Percentiles rank a stretch among this genome's conserved stretches.
Evolutionary conservation across 1,139 yeast genomes (phyloP).

Genomic region (Pichia inconspicua): DNA sequence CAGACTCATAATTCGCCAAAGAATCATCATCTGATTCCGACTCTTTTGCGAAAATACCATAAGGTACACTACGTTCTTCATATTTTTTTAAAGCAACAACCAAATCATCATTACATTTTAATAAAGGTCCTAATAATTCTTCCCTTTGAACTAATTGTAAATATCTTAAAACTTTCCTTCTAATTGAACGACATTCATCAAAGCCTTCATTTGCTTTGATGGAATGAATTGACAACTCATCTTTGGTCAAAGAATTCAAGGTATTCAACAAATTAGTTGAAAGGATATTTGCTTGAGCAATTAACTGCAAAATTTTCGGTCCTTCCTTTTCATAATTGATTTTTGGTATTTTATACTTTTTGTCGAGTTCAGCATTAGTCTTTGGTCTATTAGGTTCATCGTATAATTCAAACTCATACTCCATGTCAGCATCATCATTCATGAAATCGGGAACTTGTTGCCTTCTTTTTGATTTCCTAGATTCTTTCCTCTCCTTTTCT

Average conservation of each 20-base stretch:
- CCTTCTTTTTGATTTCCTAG: neutral
- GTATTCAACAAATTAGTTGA: slow-evolving; percentile 67
- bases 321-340: slow-evolving; percentile 65
- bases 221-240: slow-evolving; percentile 55
- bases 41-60: slow-evolving; percentile 16
- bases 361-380: slow-evolving; percentile 41
- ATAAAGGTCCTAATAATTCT: slow-evolving; percentile 75
- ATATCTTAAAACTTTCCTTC: slow-evolving; percentile 73
- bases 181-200: slow-evolving; percentile 64
- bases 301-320: slow-evolving; percentile 58
- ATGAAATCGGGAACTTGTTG: slow-evolving; percentile 33
- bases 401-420: slow-evolving; percentile 25
- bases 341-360: slow-evolving; percentile 53
- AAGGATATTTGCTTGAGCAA: slow-evolving; percentile 72
- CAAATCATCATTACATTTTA: slow-evolving; percentile 84
- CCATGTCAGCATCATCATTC: slow-evolving; percentile 40
- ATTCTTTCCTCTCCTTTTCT: neutral
- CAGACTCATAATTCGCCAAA: slow-evolving; percentile 29
- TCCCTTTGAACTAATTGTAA: slow-evolving; percentile 78
- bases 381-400: slow-evolving; percentile 12
- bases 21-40: slow-evolving; percentile 32
- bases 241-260: slow-evolving; percentile 45
- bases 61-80: slow-evolving; percentile 49
- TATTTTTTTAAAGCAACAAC: slow-evolving; percentile 64
- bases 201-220: slow-evolving; percentile 52